Evolutionary conservation across 2,329 filamentous ascomycete genomes (phyloP).

Genomic region (Fusarium beomiforme): DNA sequence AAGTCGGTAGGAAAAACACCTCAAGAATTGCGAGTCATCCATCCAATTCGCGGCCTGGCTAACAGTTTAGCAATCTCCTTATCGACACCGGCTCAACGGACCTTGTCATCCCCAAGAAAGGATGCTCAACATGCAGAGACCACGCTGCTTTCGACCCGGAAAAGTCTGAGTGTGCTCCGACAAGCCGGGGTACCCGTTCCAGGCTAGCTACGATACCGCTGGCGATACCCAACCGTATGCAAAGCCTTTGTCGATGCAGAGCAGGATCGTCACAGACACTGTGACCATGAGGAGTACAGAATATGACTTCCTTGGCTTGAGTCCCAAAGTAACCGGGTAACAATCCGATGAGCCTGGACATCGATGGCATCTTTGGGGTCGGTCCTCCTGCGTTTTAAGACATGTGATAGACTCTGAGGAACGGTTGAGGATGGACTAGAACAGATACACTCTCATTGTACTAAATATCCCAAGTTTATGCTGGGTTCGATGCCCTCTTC

Average conservation of each 20-base stretch:
- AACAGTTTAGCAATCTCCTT: not conserved
- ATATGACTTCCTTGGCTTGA: not conserved
- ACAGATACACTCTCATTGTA: not conserved
- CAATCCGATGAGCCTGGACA: not conserved
- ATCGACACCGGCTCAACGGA: not conserved
- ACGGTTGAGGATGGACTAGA: not conserved
- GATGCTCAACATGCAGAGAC: not conserved
- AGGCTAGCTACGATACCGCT: not conserved
- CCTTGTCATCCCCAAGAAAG: not conserved
- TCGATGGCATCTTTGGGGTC: not conserved
- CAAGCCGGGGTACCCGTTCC: not conserved
- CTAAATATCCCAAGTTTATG: too few species aligned
- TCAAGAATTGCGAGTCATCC: not conserved
- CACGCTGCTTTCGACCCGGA: not conserved
- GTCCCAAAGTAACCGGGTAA: not conserved
- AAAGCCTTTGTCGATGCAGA: not conserved
- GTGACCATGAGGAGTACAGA: not conserved
- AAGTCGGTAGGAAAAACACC: not conserved
- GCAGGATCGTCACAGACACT: not conserved
- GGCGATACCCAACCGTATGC: not conserved
- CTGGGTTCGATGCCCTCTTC: constrained; percentile 8
- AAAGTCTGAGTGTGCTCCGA: not conserved
- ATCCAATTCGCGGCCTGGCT: not conserved
- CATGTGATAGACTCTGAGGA: too few species aligned
- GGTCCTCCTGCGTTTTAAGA: not conserved